Evolutionary conservation across 2,329 filamentous ascomycete genomes (phyloP).

Genomic region (Talaromyces sp.): DNA sequence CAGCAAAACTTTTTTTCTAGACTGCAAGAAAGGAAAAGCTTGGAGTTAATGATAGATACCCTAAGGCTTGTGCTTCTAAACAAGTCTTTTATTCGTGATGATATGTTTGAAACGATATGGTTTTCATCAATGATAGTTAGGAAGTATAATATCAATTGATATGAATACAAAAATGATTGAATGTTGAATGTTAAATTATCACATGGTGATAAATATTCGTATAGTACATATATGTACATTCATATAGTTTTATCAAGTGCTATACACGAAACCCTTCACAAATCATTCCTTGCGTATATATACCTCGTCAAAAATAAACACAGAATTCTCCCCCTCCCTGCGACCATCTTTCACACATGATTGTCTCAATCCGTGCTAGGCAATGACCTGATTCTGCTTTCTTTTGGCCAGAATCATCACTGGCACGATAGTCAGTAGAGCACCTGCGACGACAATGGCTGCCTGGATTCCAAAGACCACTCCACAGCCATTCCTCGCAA

Average conservation of each 20-base stretch:
- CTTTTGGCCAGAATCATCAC: constrained; percentile 16
- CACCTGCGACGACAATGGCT: constrained; percentile 21
- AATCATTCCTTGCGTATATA: neutral
- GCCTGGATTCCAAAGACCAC: constrained; percentile 32
- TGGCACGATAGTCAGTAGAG: constrained; percentile 24
- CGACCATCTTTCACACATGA: neutral
- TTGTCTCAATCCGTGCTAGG: neutral
- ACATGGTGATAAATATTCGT: neutral
- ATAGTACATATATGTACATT: neutral
- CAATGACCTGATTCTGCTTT: neutral
- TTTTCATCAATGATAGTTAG: neutral
- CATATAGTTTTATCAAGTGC: neutral
- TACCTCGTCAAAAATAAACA: neutral
- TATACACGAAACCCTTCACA: neutral
- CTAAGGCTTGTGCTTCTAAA: neutral
- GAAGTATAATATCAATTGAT: neutral
- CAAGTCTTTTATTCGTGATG: neutral
- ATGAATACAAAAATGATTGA: neutral
- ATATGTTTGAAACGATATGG: neutral
- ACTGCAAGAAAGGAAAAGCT: neutral
- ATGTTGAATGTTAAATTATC: neutral
- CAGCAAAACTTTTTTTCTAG: neutral
- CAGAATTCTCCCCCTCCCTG: neutral
- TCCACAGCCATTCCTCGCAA: constrained; percentile 24
- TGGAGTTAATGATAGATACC: neutral